Conservation (phyloP, 148 eudicot species). For the Rhododendron ferrugineum region DNA sequence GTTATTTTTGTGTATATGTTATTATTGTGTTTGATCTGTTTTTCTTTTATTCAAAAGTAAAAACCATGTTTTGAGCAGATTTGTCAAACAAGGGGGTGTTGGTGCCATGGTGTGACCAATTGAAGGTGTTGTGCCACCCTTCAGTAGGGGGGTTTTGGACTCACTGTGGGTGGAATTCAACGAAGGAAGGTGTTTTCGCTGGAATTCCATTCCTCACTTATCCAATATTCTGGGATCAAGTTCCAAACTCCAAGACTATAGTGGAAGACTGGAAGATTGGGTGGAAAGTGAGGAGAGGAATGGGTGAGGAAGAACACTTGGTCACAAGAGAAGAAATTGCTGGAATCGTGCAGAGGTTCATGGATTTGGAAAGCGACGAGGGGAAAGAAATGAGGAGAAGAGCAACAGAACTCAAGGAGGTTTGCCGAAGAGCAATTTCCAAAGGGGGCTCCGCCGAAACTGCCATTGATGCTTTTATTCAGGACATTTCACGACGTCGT, state of each 20-base stretch:
- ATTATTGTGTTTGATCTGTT: not conserved
- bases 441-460: slow-evolving; percentile 26
- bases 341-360: not conserved
- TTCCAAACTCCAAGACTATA: slow-evolving; percentile 4
- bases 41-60: not conserved
- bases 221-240: slow-evolving; percentile 14
- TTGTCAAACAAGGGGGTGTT: not conserved
- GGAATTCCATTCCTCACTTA: slow-evolving; percentile 11
- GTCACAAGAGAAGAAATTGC: slow-evolving; percentile 13
- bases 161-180: slow-evolving; percentile 18
- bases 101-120: slow-evolving; percentile 58
- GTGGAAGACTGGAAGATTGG: slow-evolving; percentile 19
- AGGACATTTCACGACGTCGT: not conserved
- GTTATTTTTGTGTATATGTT: not conserved
- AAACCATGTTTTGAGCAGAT: not conserved
- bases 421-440: slow-evolving; percentile 10
- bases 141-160: slow-evolving; percentile 13
- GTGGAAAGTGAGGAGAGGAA: slow-evolving; percentile 7
- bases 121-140: slow-evolving; percentile 28
- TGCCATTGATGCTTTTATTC: slow-evolving; percentile 23
- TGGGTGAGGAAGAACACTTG: not conserved
- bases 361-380: slow-evolving; percentile 15
- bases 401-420: slow-evolving; percentile 8
- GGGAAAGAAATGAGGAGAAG: slow-evolving; percentile 26
- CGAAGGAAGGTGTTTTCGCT: slow-evolving; percentile 13